Evolutionary conservation across 1,284 basidiomycete species (phyloP), one percentile per base, ranked within the genome.

Genomic region (Agaricales sp.): DNA sequence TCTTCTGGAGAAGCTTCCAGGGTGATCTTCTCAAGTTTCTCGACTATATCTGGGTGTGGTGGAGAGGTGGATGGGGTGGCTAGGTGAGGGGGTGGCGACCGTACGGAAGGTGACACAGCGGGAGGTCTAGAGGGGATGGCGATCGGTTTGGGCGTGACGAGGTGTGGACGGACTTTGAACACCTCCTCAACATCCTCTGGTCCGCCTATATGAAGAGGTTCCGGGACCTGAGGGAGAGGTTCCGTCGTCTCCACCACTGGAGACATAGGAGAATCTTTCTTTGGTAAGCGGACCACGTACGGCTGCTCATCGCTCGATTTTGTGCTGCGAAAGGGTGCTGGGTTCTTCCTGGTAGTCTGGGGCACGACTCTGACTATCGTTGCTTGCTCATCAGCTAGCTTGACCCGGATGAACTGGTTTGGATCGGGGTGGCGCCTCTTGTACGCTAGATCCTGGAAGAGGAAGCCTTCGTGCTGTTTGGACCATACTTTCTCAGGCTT

Each of bases 401-500:
- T 81, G 49, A 89, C 70, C 35, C 80, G 75, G 53, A 77, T 73
- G n/a, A 35, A 35, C 30, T 8, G n/a, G 8, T 8, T 35, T n/a
- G n/a, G n/a, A n/a, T 35, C n/a, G 30, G 11, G 11, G 8, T 35
- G 8, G 30, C 8, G n/a, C 11, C 11, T 8, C 30, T 35, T 35
- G 30, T n/a, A n/a, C 14, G 65, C 69, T 20, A 71, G 67, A 2
- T 70, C 73, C 45, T 75, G 73, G 65, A 80, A 81, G 20, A 89
- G 74, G 61, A 78, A 84, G 1, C 69, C 71, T 57, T 88, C 85
- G 54, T 80, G 77, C 51, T 87, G 83, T 57, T 87, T 87, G 3
- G 86, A 88, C 83, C 83, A 89, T 56, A 79, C 73, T 39, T 73
- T 74, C 60, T 89, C 86, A 4, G 85, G 86, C 61, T 84, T 87